Evolutionary conservation across 768 basidiomycete species (phyloP).

Genomic region (Tylopilus felleus): DNA sequence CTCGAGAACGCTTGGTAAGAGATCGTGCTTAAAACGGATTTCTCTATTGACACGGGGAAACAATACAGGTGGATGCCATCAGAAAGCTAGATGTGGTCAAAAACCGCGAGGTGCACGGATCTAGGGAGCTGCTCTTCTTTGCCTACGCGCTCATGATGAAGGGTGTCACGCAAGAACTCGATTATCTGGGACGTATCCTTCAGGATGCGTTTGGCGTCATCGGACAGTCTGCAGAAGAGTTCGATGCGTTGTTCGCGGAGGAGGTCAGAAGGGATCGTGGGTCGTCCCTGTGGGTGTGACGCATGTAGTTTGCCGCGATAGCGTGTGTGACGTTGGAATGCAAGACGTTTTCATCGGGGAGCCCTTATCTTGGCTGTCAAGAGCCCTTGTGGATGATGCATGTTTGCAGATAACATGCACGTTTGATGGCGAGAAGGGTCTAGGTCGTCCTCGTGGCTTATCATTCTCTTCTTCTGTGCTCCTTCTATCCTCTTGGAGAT

Average conservation of each 20-base stretch:
- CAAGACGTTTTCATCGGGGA: slow-evolving; percentile 1
- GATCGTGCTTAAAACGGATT: neutral
- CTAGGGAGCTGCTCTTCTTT: slow-evolving; percentile 86
- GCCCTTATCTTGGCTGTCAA: neutral
- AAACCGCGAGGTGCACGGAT: slow-evolving; percentile 74
- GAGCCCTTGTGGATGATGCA: slow-evolving; percentile 8
- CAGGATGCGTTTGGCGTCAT: slow-evolving; percentile 94
- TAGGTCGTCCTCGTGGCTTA: slow-evolving; percentile 7
- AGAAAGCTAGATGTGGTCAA: slow-evolving; percentile 85
- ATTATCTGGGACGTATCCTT: slow-evolving; percentile 71
- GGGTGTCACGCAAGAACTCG: slow-evolving; percentile 87
- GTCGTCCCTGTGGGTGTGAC: slow-evolving; percentile 14
- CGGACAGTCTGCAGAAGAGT: slow-evolving; percentile 75
- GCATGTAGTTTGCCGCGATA: neutral
- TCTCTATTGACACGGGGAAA: neutral
- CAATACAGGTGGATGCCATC: slow-evolving; percentile 71
- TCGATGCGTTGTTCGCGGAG: slow-evolving; percentile 68
- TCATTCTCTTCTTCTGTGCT: neutral
- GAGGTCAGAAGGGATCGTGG: slow-evolving; percentile 3
- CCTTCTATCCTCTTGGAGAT: neutral
- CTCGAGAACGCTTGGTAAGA: slow-evolving; percentile 72
- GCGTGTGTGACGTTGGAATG: slow-evolving; percentile 4
- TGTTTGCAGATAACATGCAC: slow-evolving; percentile 4
- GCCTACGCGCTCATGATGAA: slow-evolving; percentile 94
- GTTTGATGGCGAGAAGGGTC: slow-evolving; percentile 2